Evolutionary conservation across 164 flowering plant species (phyloP).

Genomic region (Annona cherimola): DNA sequence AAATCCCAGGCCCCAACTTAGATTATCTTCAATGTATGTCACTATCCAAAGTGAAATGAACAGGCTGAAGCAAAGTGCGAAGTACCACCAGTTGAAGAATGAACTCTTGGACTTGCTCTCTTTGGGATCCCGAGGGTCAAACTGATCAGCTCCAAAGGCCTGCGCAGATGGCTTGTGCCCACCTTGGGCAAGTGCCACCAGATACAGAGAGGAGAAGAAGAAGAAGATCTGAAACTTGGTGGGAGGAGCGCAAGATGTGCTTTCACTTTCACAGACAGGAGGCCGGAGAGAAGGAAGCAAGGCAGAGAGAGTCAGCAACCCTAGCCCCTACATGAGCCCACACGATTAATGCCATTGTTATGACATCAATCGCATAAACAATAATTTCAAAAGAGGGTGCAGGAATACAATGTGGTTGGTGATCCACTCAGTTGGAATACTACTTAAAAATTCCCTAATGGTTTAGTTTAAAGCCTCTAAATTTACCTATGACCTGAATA

Average conservation of each 20-base stretch:
- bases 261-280: conserved; percentile 18
- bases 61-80: conserved; percentile 30
- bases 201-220: conserved; percentile 47
- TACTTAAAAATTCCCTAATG: no score
- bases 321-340: conserved; percentile 36
- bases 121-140: conserved; percentile 32
- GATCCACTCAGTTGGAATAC: no score
- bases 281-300: conserved; percentile 19
- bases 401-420: no score
- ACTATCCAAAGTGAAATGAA: conserved; percentile 20
- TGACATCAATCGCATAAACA: no score
- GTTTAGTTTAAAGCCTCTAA: no score
- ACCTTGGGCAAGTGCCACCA: conserved; percentile 59
- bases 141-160: conserved; percentile 70
- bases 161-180: conserved; percentile 61
- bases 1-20: conserved; percentile 58
- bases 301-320: conserved; percentile 42
- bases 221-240: conserved; percentile 26
- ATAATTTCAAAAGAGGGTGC: no score
- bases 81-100: conserved; percentile 70
- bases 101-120: conserved; percentile 49
- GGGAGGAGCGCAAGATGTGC: conserved; percentile 24
- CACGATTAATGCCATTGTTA: background rate
- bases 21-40: conserved; percentile 47
- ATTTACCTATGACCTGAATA: no score